Conservation (phyloP, 2,329 filamentous ascomycete genomes). For the Epichloe baconii region DNA sequence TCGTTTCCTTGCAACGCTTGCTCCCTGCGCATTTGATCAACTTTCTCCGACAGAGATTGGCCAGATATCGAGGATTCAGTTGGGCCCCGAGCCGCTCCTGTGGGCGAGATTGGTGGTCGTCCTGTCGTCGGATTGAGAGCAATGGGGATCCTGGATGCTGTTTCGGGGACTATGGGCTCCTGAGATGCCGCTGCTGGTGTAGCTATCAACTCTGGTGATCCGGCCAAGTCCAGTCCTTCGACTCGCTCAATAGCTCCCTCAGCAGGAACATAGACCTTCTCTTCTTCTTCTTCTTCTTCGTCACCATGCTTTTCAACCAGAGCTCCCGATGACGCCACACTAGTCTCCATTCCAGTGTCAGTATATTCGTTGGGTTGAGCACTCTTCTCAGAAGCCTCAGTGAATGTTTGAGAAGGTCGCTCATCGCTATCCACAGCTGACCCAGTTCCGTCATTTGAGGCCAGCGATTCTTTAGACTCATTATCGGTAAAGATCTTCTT, state of each 20-base stretch:
- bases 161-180: not conserved
- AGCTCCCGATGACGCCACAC: slow-evolving; percentile 13
- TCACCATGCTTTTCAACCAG: slow-evolving; percentile 8
- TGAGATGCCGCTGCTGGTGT: slow-evolving; percentile 10
- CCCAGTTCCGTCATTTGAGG: slow-evolving; percentile 52
- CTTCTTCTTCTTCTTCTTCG: slow-evolving; percentile 12
- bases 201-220: slow-evolving; percentile 15
- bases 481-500: slow-evolving; percentile 92
- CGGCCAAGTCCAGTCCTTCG: slow-evolving; percentile 37
- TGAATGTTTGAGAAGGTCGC: slow-evolving; percentile 30
- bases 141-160: not conserved
- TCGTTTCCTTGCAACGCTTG: slow-evolving; percentile 21
- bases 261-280: slow-evolving; percentile 17
- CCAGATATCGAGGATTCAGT: slow-evolving; percentile 8
- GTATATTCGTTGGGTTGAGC: slow-evolving; percentile 29
- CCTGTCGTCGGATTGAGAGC: slow-evolving; percentile 3
- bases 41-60: slow-evolving; percentile 29
- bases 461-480: slow-evolving; percentile 64
- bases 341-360: slow-evolving; percentile 21
- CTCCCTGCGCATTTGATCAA: slow-evolving; percentile 39
- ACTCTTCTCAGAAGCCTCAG: slow-evolving; percentile 34
- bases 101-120: slow-evolving; percentile 13
- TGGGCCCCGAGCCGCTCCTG: slow-evolving; percentile 7
- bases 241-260: slow-evolving; percentile 31
- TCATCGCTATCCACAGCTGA: slow-evolving; percentile 41